These are phyloP conservation scores for Naematelia aurantialba DNA, from an alignment of 768 basidiomycete species.

Conservation along the genomic window DNA sequence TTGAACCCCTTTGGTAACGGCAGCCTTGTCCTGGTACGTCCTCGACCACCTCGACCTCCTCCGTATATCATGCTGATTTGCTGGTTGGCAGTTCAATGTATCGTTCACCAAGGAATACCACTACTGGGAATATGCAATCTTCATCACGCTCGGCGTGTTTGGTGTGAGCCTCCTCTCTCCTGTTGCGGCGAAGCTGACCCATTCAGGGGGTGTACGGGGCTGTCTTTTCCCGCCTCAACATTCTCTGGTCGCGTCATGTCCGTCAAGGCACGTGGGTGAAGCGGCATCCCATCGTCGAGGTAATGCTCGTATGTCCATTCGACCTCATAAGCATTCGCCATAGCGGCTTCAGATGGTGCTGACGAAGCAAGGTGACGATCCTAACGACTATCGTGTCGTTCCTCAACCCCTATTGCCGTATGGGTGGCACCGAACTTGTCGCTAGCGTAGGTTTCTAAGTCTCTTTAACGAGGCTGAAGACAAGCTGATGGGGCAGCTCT, in stretches of 20 bases:
- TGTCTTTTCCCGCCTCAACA: constrained; percentile 71
- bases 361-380: constrained; percentile 58
- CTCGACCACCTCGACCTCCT: too few species aligned
- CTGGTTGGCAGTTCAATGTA: constrained; percentile 34
- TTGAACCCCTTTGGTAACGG: constrained; percentile 94
- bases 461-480: neutral
- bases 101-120: constrained; percentile 74
- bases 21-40: constrained; percentile 70
- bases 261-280: constrained; percentile 78
- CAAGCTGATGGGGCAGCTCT: constrained; percentile 30
- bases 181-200: constrained; percentile 3
- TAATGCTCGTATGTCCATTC: constrained; percentile 63
- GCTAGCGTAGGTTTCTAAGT: constrained; percentile 66
- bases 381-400: constrained; percentile 75
- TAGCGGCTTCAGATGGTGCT: constrained; percentile 1
- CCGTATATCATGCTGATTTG: neutral
- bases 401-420: constrained; percentile 81
- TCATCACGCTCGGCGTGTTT: constrained; percentile 79
- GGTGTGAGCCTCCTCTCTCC: constrained; percentile 60
- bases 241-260: constrained; percentile 78
- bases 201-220: constrained; percentile 86
- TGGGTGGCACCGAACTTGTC: constrained; percentile 93
- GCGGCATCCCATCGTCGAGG: constrained; percentile 75
- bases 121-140: constrained; percentile 78
- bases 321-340: neutral